A percentile compares a stretch with the other conserved stretches of the same genome.
These are phyloP conservation scores for Asterochloris erici DNA, from an alignment of 139 green algal genomes.

Conservation along the genomic window DNA sequence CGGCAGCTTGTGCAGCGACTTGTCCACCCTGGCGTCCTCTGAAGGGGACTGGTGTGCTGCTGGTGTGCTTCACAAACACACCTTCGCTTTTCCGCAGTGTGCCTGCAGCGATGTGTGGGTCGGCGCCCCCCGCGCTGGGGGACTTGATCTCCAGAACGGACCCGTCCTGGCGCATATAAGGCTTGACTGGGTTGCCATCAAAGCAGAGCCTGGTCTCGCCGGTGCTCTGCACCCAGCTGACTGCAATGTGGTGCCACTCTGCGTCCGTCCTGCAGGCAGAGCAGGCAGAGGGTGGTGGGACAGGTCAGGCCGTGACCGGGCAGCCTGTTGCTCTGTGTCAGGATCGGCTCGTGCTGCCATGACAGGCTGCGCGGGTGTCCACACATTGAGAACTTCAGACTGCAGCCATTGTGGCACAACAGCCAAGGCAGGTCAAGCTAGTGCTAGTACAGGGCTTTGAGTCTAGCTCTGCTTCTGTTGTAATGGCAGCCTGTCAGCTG, in stretches of 20 bases:
- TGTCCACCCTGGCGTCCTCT: no score
- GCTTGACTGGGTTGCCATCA: conserved; percentile 51
- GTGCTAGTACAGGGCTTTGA: no score
- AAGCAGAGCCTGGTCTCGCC: conserved; percentile 65
- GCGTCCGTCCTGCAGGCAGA: conserved; percentile 56
- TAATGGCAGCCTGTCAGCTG: no score
- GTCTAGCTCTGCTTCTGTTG: no score
- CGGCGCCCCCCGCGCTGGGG: conserved; percentile 54
- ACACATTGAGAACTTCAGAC: neutral
- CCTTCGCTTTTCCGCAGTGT: conserved; percentile 42
- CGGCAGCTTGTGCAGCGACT: no score
- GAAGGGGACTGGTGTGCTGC: no score
- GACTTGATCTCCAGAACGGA: conserved; percentile 31
- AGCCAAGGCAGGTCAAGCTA: no score
- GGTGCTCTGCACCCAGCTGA: conserved; percentile 63
- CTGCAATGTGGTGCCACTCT: conserved; percentile 80
- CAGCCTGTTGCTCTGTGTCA: no score
- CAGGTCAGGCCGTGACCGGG: no score
- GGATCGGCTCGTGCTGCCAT: neutral
- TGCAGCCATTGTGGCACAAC: no score
- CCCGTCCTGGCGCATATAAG: conserved; percentile 58
- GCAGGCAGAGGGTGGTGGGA: neutral
- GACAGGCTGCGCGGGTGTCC: neutral
- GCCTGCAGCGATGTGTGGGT: conserved; percentile 41
- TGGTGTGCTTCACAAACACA: neutral